Evolutionary conservation across 176 grass and related monocot genomes (phyloP).

Genomic region (Raddia guianensis): DNA sequence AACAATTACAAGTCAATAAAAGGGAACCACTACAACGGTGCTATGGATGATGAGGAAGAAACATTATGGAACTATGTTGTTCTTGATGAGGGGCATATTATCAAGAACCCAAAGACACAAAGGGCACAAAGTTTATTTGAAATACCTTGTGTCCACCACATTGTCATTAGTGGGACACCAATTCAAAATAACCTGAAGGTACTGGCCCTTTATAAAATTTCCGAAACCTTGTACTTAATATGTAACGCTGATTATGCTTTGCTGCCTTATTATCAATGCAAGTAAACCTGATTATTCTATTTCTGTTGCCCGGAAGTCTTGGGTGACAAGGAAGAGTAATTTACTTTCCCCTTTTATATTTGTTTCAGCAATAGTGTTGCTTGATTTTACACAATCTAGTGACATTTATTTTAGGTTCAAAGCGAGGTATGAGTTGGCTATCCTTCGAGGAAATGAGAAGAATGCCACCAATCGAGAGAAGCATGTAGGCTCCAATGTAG

Average conservation of each 20-base stretch:
- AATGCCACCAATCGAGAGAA: constrained; percentile 71
- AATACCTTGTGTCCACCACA: constrained; percentile 74
- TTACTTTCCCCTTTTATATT: constrained; percentile 8
- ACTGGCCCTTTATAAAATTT: constrained; percentile 11
- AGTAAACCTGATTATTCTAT: constrained; percentile 45
- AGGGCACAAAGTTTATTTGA: constrained; percentile 71
- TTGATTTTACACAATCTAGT: constrained; percentile 36
- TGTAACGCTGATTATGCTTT: not conserved
- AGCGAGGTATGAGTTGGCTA: constrained; percentile 68
- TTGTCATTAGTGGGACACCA: constrained; percentile 85
- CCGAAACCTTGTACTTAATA: constrained; percentile 7
- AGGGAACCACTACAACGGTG: constrained; percentile 47
- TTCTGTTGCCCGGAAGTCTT: constrained; percentile 86
- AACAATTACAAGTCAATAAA: constrained; percentile 73
- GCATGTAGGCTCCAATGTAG: constrained; percentile 69
- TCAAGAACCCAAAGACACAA: constrained; percentile 63
- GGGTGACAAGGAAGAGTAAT: constrained; percentile 80
- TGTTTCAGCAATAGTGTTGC: constrained; percentile 20
- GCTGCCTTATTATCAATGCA: not conserved
- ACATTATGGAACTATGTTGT: constrained; percentile 82
- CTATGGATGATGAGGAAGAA: constrained; percentile 57
- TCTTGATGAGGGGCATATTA: constrained; percentile 89
- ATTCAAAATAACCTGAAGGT: constrained; percentile 79
- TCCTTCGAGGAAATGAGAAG: constrained; percentile 86
- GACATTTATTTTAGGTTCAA: constrained; percentile 61